Evolutionary conservation across 148 eudicot genomes (phyloP), one percentile per base, ranked within the genome.

Genomic region (Camellia granthamiana): DNA sequence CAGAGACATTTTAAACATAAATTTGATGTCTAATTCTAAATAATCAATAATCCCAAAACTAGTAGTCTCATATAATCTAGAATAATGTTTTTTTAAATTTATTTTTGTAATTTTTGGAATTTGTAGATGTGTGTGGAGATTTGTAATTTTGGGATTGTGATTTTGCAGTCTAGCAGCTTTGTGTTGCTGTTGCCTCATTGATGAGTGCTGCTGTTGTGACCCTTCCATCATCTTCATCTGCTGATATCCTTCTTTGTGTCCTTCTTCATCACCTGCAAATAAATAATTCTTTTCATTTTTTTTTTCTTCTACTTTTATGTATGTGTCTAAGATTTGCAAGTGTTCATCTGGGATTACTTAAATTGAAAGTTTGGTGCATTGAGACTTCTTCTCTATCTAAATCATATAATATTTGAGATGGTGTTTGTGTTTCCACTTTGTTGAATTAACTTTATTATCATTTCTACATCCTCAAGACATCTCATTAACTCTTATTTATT

Each of bases 181-280:
- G 74, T 93, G 94, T 81, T 93, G 97, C 86, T 93, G 97, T 66
- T 91, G 85, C 83, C 74, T 91, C 2, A 56, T 93, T 58, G 97
- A 91, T 21, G 97, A 88, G 78, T 92, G 96, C 60, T 92, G 97
- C 88, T 93, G 93, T 70, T 93, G 93, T 70, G 97, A 93, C 47
- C 97, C 92, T 30, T 91, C 94, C 43, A 72, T 89, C 74, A 46
- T 91, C 69, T 90, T 55, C 64, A 41, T 56, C 2, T 6, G 75
- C 75, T 72, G 75, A 60, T 30, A n/a, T 42, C 58, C 49, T 47
- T 18, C 42, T 6, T 44, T 55, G 59, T 69, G 70, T 5, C 43
- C 70, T 13, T 3, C 59, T 12, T 12, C 11, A 55, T 6, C 13
- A 7, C 59, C 14, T 12, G 8, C 12, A 8, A 8, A 8, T 55